phyloP scores from a whole-genome alignment of 2,329 filamentous ascomycete species.

The Annulohypoxylon truncatum region DNA sequence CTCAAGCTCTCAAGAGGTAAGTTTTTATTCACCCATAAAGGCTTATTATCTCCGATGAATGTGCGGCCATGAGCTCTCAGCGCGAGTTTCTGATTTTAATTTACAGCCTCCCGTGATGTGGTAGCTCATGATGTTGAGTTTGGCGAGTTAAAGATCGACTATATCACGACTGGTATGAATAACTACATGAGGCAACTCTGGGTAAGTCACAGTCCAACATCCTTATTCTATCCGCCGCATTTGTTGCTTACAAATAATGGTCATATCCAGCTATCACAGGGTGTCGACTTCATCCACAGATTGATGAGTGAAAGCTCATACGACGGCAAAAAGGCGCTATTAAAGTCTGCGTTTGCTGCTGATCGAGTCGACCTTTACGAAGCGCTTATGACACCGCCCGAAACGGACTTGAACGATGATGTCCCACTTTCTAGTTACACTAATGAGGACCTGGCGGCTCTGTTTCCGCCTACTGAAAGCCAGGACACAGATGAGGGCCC shows the following conservation, averaged over 20 bases:
- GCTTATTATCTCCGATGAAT: constrained; percentile 17
- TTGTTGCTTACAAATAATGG: constrained; percentile 15
- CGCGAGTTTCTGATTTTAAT: constrained; percentile 10
- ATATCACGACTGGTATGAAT: constrained; percentile 13
- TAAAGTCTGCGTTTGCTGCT: constrained; percentile 20
- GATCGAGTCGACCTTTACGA: constrained; percentile 14
- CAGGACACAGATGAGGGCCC: constrained; percentile 21
- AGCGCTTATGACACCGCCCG: constrained; percentile 11
- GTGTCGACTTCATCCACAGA: constrained; percentile 20
- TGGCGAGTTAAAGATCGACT: constrained; percentile 20
- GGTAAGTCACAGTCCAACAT: constrained; percentile 18
- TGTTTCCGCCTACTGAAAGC: constrained; percentile 18
- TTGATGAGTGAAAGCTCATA: constrained; percentile 21
- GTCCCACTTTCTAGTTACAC: constrained; percentile 12
- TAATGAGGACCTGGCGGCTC: constrained; percentile 16
- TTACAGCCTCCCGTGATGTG: constrained; percentile 24
- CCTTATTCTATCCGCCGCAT: constrained; percentile 16
- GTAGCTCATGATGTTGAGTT: constrained; percentile 31
- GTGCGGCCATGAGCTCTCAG: constrained; percentile 10
- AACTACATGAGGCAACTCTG: constrained; percentile 16
- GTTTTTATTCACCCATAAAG: constrained; percentile 10
- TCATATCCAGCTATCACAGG: constrained; percentile 23
- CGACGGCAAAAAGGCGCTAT: constrained; percentile 19
- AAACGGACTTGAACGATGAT: constrained; percentile 10
- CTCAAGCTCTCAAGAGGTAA: constrained; percentile 26